Base-by-base conservation (phyloP, 208 protist genomes). In the Novymonas esmeraldas region DNA sequence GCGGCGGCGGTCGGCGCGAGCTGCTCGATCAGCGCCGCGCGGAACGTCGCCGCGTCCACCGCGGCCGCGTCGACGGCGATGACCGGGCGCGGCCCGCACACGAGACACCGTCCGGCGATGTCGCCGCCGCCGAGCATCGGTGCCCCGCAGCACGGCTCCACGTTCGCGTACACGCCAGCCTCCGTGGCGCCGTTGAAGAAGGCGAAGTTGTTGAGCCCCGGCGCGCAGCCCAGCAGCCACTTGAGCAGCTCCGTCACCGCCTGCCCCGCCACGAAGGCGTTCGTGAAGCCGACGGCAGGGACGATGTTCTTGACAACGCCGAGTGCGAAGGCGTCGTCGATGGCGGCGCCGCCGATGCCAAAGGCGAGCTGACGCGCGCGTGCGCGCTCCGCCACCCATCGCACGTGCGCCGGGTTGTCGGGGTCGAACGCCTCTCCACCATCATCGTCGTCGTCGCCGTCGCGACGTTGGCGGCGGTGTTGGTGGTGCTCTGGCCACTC, bases 221-320 rank as follows among this genome's bases (percentile, higher is more conserved):
- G 59, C 14, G 76, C 72, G 36, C 81, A 76, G 44, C 86, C 85
- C 7, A 90, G 98, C 10, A 95, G 74, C 11, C 98, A 73, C 78
- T 99, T 99, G 38, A 99, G 64, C 6, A 87, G 83, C 77, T 99
- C 97, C 33, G 93, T 94, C 5, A 95, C 90, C 29, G 93, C 98
- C 31, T 92, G 84, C 18, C 89, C 91, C 13, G 97, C 91, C 22
- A 99, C 94, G 41, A 99, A 85, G 22, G 98, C 97, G 75, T 99
- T 99, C 29, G 98, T 99, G 42, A 98, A 98, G 34, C 98, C 97
- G 31, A 99, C 98, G 0, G 98, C 98, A 2, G 99, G 98, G 65
- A 99, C 98, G 58, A 99, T 98, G 63, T 99, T 98, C 71, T 99
- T 99, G 10, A 99, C 80, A 0, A 99, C 98, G 50, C 97, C 97